Conservation (phyloP, 2,329 filamentous ascomycete genomes). For the Thielaviopsis punctulata region DNA sequence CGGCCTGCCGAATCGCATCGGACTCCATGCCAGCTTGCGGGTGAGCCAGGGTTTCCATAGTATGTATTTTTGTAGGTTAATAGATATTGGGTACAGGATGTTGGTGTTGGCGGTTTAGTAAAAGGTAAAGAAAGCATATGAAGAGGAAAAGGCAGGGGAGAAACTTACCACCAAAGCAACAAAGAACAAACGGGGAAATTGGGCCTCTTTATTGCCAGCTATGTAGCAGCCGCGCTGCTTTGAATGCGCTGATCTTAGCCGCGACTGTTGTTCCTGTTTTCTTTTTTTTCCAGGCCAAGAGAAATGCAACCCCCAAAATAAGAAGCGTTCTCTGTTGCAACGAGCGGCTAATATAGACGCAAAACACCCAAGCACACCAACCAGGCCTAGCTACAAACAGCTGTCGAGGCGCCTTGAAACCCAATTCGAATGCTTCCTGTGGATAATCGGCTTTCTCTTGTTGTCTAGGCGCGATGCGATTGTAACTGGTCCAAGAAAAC, state of each 20-base stretch:
- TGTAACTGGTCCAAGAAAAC: not conserved
- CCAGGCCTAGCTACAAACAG: not conserved
- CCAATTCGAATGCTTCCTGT: not conserved
- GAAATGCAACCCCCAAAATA: not conserved
- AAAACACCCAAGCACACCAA: not conserved
- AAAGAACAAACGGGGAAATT: not conserved
- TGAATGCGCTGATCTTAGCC: slow-evolving; percentile 1
- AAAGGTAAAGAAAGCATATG: too few species aligned
- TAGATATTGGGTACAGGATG: too few species aligned
- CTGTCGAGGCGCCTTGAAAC: not conserved
- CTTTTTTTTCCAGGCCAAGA: not conserved
- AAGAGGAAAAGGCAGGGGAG: not conserved
- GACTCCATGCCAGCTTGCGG: not conserved
- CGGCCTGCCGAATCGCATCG: not conserved
- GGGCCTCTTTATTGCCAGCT: not conserved
- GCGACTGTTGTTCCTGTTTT: not conserved
- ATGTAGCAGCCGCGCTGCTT: not conserved
- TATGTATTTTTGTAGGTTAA: not conserved
- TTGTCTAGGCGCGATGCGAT: not conserved
- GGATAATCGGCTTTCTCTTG: not conserved
- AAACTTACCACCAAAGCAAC: not conserved
- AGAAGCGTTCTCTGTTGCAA: not conserved
- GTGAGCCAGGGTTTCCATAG: not conserved
- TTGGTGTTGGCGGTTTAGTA: too few species aligned
- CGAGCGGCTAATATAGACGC: not conserved